Evolutionary conservation across 257 asterid genomes (phyloP), one percentile per base, ranked within the genome.

Genomic region (Scutellaria barbata): DNA sequence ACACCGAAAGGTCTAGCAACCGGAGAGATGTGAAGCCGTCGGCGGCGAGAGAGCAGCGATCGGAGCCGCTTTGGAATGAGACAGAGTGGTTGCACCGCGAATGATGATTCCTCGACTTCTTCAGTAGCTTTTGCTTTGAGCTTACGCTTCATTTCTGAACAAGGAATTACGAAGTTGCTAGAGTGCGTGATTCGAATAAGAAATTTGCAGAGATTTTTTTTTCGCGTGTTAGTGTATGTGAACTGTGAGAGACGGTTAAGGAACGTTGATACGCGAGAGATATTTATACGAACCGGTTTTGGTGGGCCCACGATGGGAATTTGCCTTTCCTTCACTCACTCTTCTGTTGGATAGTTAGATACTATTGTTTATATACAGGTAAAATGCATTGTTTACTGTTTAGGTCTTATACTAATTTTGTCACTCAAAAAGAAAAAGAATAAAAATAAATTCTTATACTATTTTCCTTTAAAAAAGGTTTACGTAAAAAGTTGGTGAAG

Each of bases 21-120:
- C 5, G 92, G 98, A 54, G 96, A 83, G 37, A 86, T 66, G 18
- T 65, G 80, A 63, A 70, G 50, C 12, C 96, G 88, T 16, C 82
- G 78, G 56, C 90, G 89, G 78, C 88, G 96, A 35, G 85, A 79
- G 48, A 87, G 60, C 75, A 66, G 81, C 47, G 98, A 91, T 0
- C 99, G 98, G 70, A 81, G 91, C 85, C 85, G 85, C 89, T 81
- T 88, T 71, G 61, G 81, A 43, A 75, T 13, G 84, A 79, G 72
- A 47, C 43, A 41, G 68, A 79, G 80, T 43, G 70, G 75, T 37
- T 10, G 83, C 57, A 56, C 76, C 47, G 46, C 55, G 45, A 45
- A 42, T 16, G 68, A 55, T 6, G 82, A 63, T 59, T 68, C 72
- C 35, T 71, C 77, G 66, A 18, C 61, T 68, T 69, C 77, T 30